Evolutionary conservation across 805 yeast species (phyloP).

Genomic region (Grigorovia jiainica): DNA sequence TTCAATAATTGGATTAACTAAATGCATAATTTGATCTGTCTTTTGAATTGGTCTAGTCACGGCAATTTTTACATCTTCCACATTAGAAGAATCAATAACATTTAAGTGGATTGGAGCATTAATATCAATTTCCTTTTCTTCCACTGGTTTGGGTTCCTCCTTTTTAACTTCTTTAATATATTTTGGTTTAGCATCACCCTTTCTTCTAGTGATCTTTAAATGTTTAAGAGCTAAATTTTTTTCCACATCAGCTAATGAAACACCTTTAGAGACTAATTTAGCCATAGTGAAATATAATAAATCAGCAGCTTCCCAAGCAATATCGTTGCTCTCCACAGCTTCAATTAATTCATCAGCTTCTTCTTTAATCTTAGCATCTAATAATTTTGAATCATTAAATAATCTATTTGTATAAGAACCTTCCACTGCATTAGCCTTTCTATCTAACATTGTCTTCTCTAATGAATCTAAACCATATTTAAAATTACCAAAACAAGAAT

Average conservation of each 20-base stretch:
- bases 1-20: conserved; percentile 83
- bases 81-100: conserved; percentile 18
- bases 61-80: conserved; percentile 45
- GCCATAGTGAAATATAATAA: conserved; percentile 67
- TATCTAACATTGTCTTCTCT: conserved; percentile 53
- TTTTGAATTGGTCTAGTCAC: conserved; percentile 92
- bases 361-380: conserved; percentile 83
- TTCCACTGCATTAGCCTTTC: conserved; percentile 62
- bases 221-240: conserved; percentile 74
- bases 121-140: conserved; percentile 14
- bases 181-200: conserved; percentile 90
- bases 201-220: conserved; percentile 80
- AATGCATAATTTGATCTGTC: conserved; percentile 83
- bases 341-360: conserved; percentile 94
- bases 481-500: conserved; percentile 73
- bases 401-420: conserved; percentile 93
- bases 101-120: conserved; percentile 16
- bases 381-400: conserved; percentile 64
- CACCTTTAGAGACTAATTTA: conserved; percentile 70
- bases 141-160: conserved; percentile 11
- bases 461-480: conserved; percentile 50
- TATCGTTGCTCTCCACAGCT: conserved; percentile 56
- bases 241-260: conserved; percentile 72
- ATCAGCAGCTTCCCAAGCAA: conserved; percentile 98
- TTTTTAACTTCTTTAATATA: conserved; percentile 34